Base-by-base conservation (phyloP, 164 flowering plant genomes). In the Echeveria elegans region DNA sequence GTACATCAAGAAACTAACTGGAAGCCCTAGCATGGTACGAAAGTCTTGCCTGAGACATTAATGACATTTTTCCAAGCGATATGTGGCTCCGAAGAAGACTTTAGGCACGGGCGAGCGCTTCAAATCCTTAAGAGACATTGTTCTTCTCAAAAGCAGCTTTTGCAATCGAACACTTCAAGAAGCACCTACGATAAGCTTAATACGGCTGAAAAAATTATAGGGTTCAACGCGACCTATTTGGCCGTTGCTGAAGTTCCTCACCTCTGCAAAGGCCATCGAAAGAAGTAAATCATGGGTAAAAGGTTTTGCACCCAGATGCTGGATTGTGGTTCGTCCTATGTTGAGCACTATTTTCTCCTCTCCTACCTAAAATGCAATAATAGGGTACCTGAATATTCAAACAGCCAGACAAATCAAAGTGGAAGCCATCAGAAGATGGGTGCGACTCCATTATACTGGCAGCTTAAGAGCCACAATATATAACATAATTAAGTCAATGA, bases 41-140 rank as follows among this genome's bases (percentile, higher is more conserved):
- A 53, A 66, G 32, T 37, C 63, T 71, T 77, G 88, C 99, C 96
- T 94, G 86, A 70, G 85, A 79, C 65, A 94, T 72, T 72, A 94
- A 68, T 48, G 83, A 71, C 82, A 91, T 71, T 69, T 88, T 81
- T 66, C 78, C 92, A 65, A 94, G 82, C 59, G 99, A 87, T 31
- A n/a, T 59, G 74, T 80, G 82, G 76, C 94, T 91, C 73, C 88
- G 79, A 15, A 94, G 89, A 68, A 94, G 83, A 82, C 85, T 76
- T 45, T 91, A 97, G 73, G 97, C 99, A 73, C 88, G 96, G 34
- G 93, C 96, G 78, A 94, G 97, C 70, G 99, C 96, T 80, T 94
- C 99, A 80, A 94, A 94, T 71, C 97, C 99, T 73, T 77, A 82
- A 23, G 93, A 85, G 32, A 94, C 88, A 59, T 86, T 87, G 71